Conservation (phyloP, 2,329 filamentous ascomycete species). For the Iodosphaeria phyllophila region DNA sequence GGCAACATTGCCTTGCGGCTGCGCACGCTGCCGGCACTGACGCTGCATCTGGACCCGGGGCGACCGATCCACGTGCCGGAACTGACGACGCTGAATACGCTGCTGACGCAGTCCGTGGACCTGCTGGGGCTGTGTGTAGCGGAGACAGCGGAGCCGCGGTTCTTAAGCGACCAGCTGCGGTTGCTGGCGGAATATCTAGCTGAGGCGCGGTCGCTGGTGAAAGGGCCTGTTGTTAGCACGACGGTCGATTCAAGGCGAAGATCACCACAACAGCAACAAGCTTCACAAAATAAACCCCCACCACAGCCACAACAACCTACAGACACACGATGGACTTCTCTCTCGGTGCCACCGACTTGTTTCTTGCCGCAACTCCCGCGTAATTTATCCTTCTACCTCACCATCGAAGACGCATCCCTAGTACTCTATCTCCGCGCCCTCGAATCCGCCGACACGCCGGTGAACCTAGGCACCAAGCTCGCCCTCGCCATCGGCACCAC, state of each 20-base stretch:
- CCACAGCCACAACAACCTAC: conserved; percentile 4
- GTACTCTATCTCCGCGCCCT: conserved; percentile 53
- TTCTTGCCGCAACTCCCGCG: conserved; percentile 20
- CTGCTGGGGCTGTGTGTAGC: conserved; percentile 62
- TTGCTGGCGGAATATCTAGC: conserved; percentile 34
- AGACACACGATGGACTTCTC: conserved; percentile 10
- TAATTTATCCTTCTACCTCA: conserved; percentile 56
- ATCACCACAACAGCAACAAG: background rate
- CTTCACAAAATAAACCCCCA: conserved; percentile 3
- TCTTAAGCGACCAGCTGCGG: conserved; percentile 35
- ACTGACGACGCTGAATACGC: conserved; percentile 51
- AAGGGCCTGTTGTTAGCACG: conserved; percentile 41
- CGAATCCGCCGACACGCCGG: conserved; percentile 43
- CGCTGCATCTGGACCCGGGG: conserved; percentile 26
- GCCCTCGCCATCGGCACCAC: conserved; percentile 50
- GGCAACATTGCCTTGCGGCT: conserved; percentile 67
- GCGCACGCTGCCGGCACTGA: conserved; percentile 39
- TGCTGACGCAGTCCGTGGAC: conserved; percentile 69
- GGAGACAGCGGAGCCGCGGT: conserved; percentile 40
- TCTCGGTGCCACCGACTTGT: conserved; percentile 11
- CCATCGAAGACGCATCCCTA: conserved; percentile 50
- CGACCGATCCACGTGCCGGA: conserved; percentile 44
- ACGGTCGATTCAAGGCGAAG: conserved; percentile 11
- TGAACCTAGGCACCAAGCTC: conserved; percentile 45
- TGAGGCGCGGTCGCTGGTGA: conserved; percentile 31